These are phyloP conservation scores for Austroboletus niveus DNA, from an alignment of 1,284 basidiomycete species.

Conservation along the genomic window DNA sequence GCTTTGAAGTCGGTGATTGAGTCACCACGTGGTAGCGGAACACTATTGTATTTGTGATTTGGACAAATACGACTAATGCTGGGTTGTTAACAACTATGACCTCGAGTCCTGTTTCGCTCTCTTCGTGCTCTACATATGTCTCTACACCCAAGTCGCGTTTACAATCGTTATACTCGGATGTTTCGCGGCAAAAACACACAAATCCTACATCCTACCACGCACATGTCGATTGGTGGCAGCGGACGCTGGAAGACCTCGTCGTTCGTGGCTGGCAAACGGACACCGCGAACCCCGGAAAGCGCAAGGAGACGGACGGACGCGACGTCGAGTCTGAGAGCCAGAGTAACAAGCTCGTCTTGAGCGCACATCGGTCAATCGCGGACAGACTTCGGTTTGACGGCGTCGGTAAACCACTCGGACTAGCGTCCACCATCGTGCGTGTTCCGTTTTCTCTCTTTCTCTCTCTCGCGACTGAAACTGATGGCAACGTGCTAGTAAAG, in stretches of 20 bases:
- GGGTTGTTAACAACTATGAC: slow-evolving; percentile 17
- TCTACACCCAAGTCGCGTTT: slow-evolving; percentile 61
- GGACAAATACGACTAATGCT: neutral
- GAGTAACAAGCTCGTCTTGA: slow-evolving; percentile 61
- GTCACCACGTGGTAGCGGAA: no score
- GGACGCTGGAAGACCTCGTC: slow-evolving; percentile 63
- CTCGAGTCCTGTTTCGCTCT: slow-evolving; percentile 19
- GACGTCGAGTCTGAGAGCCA: slow-evolving; percentile 11
- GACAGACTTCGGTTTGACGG: slow-evolving; percentile 64
- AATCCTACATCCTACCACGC: slow-evolving; percentile 83
- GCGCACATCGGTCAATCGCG: slow-evolving; percentile 56
- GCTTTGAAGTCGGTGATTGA: no score
- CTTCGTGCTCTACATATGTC: slow-evolving; percentile 48
- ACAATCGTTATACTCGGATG: slow-evolving; percentile 85
- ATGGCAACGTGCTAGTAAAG: slow-evolving; percentile 48
- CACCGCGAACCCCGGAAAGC: slow-evolving; percentile 17
- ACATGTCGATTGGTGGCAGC: slow-evolving; percentile 87
- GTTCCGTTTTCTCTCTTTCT: neutral
- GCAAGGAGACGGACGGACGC: slow-evolving; percentile 19
- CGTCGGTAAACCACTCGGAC: slow-evolving; percentile 77
- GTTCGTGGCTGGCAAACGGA: slow-evolving; percentile 55
- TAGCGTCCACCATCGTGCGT: slow-evolving; percentile 77
- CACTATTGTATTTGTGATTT: slow-evolving; percentile 1
- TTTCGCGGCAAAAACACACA: slow-evolving; percentile 78
- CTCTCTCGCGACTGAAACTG: slow-evolving; percentile 10